Percentiles rank a stretch among this genome's conserved stretches.
Conservation (phyloP, 2,329 filamentous ascomycete species). For the Fusarium miscanthi region DNA sequence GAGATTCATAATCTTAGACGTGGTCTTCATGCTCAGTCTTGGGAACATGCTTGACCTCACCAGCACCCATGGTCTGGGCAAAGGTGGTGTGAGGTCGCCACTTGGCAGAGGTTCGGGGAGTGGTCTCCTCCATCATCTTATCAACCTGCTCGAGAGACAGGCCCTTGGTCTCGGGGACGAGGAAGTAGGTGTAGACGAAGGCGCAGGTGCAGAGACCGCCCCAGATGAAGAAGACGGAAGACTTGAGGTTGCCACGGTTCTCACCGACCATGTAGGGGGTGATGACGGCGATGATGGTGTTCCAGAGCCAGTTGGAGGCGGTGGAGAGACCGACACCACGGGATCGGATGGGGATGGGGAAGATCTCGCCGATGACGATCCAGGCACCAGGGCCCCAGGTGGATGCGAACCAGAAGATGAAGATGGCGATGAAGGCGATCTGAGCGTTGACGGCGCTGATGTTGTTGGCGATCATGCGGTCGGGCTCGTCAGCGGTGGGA, state of each 20-base stretch:
- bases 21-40: constrained; percentile 48
- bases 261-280: constrained; percentile 73
- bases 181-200: constrained; percentile 76
- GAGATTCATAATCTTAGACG: constrained; percentile 41
- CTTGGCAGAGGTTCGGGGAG: constrained; percentile 78
- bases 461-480: constrained; percentile 60
- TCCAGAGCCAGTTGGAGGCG: constrained; percentile 73
- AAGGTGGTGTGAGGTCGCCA: constrained; percentile 81
- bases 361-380: constrained; percentile 90
- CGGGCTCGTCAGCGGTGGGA: constrained; percentile 51
- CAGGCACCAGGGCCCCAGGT: constrained; percentile 88
- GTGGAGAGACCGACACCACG: constrained; percentile 89
- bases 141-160: constrained; percentile 83
- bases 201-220: constrained; percentile 71
- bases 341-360: constrained; percentile 87
- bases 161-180: constrained; percentile 80
- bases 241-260: constrained; percentile 57
- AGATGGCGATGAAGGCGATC: constrained; percentile 90
- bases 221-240: constrained; percentile 82
- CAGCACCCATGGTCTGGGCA: constrained; percentile 57
- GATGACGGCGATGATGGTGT: constrained; percentile 76
- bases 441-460: constrained; percentile 65
- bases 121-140: constrained; percentile 90
- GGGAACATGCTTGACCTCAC: constrained; percentile 43
- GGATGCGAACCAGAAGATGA: constrained; percentile 91